Evolutionary conservation across 768 basidiomycete species (phyloP).

Genomic region (Russula ochroleuca): DNA sequence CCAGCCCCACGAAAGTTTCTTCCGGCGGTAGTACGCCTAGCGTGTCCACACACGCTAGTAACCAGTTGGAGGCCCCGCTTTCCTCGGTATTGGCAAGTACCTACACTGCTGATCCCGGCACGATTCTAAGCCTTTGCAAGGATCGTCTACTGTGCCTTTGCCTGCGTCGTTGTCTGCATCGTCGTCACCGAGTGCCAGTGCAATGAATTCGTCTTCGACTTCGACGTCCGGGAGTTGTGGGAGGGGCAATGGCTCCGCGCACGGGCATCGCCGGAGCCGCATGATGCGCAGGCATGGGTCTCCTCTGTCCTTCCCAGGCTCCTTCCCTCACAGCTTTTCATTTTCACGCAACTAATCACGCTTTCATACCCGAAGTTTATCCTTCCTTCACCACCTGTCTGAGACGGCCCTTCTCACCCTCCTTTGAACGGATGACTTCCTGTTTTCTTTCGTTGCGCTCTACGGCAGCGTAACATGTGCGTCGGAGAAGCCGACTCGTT

Average conservation of each 20-base stretch:
- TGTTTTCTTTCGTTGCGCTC: background rate
- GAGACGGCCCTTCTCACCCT: background rate
- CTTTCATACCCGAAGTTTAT: background rate
- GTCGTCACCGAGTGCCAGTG: background rate
- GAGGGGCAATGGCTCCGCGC: background rate
- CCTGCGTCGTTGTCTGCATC: background rate
- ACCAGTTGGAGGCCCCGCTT: too few relatives aligned
- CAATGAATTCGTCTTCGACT: background rate
- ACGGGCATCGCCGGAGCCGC: constrained; percentile 1
- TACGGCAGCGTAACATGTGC: background rate
- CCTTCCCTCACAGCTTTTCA: background rate
- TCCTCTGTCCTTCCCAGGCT: background rate
- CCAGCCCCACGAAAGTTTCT: background rate
- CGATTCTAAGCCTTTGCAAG: too few relatives aligned
- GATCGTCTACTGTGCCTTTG: background rate
- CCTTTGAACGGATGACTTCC: background rate
- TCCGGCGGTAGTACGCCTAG: too few relatives aligned
- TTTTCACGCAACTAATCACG: background rate
- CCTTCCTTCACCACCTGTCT: background rate
- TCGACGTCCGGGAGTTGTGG: too few relatives aligned
- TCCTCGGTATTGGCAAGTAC: too few relatives aligned
- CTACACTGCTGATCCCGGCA: too few relatives aligned
- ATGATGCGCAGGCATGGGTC: background rate
- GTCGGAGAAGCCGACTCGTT: constrained; percentile 14
- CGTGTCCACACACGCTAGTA: too few relatives aligned